Percentiles rank a stretch among this genome's conserved stretches.
Evolutionary conservation across 2,329 filamentous ascomycete genomes (phyloP).

Genomic region (Beauveria scarabaeidicola): DNA sequence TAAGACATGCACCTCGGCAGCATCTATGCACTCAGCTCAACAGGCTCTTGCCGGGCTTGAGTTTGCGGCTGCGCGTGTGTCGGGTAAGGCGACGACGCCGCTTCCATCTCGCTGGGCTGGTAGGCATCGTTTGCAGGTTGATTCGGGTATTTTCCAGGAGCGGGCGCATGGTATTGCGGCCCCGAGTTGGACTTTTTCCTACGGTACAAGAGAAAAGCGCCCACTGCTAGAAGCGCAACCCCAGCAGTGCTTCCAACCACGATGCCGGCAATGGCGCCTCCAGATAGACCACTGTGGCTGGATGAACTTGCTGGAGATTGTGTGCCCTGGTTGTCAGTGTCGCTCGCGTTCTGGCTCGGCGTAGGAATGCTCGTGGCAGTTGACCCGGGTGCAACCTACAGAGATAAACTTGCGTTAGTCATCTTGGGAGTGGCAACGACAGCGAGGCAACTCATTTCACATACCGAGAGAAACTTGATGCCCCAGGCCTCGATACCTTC

Average conservation of each 20-base stretch:
- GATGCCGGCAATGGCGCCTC: slow-evolving; percentile 12
- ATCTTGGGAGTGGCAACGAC: too few species aligned
- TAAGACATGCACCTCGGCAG: too few species aligned
- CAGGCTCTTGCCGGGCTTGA: not conserved
- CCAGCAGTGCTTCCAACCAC: slow-evolving; percentile 6
- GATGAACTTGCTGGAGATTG: not conserved
- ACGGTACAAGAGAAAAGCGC: slow-evolving; percentile 10
- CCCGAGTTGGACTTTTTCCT: not conserved
- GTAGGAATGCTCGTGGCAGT: slow-evolving; percentile 1
- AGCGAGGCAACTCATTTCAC: not conserved
- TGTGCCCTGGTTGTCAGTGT: not conserved
- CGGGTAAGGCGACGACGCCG: not conserved
- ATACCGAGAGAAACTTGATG: slow-evolving; percentile 10
- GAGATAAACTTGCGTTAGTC: not conserved
- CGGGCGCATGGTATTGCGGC: not conserved
- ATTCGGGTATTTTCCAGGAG: not conserved
- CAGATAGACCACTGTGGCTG: not conserved
- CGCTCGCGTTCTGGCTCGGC: not conserved
- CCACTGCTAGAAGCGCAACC: not conserved
- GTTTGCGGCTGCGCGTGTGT: not conserved
- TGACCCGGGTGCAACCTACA: slow-evolving; percentile 3
- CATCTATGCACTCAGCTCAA: not conserved
- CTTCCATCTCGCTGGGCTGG: slow-evolving; percentile 3
- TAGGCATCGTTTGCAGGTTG: not conserved
- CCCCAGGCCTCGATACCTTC: slow-evolving; percentile 10